A percentile compares a stretch with the other conserved stretches of the same genome.
Conservation (phyloP, 306 rosid genomes). For the Glycyrrhiza uralensis region DNA sequence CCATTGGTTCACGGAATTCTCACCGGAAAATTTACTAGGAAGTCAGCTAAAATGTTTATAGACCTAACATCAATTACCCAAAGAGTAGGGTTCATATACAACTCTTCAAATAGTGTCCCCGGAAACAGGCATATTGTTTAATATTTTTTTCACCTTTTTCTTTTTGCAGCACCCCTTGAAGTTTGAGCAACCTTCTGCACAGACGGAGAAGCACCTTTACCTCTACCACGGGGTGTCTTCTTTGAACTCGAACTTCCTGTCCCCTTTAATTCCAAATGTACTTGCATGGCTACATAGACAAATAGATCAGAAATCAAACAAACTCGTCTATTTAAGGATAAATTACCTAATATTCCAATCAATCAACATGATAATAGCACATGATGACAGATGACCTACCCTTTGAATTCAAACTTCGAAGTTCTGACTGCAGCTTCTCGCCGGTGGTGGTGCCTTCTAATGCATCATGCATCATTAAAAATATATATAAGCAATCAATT, state of each 20-base stretch:
- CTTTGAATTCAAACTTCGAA: constrained; percentile 70
- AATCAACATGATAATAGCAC: constrained; percentile 11
- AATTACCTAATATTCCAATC: constrained; percentile 5
- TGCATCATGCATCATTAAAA: constrained; percentile 11
- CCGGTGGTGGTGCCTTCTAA: constrained; percentile 50
- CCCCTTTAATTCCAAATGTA: constrained; percentile 76
- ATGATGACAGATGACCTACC: constrained; percentile 43
- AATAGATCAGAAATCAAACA: not conserved
- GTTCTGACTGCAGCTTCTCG: constrained; percentile 83
- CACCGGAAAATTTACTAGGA: constrained; percentile 17
- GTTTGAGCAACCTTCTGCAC: constrained; percentile 59
- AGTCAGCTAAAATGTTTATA: not conserved
- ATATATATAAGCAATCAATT: constrained; percentile 5
- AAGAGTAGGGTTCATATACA: constrained; percentile 31
- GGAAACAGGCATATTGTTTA: not conserved
- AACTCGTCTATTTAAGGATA: not conserved
- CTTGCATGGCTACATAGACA: constrained; percentile 56
- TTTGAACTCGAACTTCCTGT: constrained; percentile 54
- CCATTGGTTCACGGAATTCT: not conserved
- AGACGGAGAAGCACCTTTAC: constrained; percentile 56
- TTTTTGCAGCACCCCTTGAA: constrained; percentile 62
- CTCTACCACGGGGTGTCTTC: constrained; percentile 63
- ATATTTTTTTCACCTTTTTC: constrained; percentile 70
- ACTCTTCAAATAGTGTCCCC: not conserved
- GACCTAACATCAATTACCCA: constrained; percentile 11